A percentile compares a stretch with the other conserved stretches of the same genome.
phyloP scores from a whole-genome alignment of 495 filamentous ascomycete species.

The Aspergillus hancockii region DNA sequence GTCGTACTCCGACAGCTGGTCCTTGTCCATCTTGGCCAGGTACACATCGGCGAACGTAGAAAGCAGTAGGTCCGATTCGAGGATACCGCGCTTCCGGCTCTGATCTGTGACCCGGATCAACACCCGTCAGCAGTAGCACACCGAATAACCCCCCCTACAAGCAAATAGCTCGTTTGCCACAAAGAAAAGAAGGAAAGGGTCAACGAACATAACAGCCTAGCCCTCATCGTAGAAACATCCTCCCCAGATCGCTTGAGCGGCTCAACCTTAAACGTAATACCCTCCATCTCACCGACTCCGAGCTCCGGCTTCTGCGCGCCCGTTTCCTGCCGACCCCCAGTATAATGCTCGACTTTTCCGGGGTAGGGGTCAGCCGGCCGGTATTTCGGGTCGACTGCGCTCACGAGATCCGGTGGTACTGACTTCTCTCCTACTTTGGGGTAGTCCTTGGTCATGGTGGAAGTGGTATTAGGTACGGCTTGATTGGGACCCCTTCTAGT shows the following conservation, averaged over 20 bases:
- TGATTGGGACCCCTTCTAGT: slow-evolving; percentile 59
- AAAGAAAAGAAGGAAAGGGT: not conserved
- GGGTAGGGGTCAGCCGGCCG: slow-evolving; percentile 59
- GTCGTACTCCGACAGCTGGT: slow-evolving; percentile 83
- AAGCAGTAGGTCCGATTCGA: slow-evolving; percentile 92
- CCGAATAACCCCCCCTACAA: too few species aligned
- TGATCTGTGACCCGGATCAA: slow-evolving; percentile 62
- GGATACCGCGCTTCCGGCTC: slow-evolving; percentile 92
- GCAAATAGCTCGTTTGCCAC: too few species aligned
- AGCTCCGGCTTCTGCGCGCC: slow-evolving; percentile 65
- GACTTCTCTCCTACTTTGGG: slow-evolving; percentile 57
- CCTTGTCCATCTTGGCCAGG: slow-evolving; percentile 67
- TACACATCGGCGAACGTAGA: slow-evolving; percentile 89
- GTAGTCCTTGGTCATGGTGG: slow-evolving; percentile 63
- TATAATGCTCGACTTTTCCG: slow-evolving; percentile 63
- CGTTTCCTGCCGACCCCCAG: slow-evolving; percentile 56
- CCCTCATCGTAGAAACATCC: slow-evolving; percentile 78
- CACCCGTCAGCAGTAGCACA: not conserved
- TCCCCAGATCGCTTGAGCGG: slow-evolving; percentile 80
- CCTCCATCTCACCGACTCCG: slow-evolving; percentile 87
- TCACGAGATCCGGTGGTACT: slow-evolving; percentile 62
- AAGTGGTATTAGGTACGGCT: slow-evolving; percentile 63
- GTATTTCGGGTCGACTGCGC: slow-evolving; percentile 56
- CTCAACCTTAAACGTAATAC: slow-evolving; percentile 85
- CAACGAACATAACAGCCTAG: slow-evolving; percentile 82